Evolutionary conservation across 164 flowering plant species (phyloP).

Genomic region (Stephania yunnanensis): DNA sequence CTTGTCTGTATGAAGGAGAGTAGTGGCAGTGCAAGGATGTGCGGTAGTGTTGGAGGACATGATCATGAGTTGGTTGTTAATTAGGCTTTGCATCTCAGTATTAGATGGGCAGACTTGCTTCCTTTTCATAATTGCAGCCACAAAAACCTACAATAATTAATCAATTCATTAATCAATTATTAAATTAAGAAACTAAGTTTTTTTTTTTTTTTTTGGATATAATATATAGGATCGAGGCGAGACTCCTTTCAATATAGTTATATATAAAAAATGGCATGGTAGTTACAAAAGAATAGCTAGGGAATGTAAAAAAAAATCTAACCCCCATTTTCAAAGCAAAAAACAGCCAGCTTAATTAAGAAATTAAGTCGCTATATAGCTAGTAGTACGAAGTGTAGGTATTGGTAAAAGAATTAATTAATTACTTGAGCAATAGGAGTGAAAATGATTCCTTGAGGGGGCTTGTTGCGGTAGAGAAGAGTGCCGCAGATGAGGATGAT

Average conservation of each 20-base stretch:
- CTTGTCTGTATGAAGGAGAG: slow-evolving; percentile 19
- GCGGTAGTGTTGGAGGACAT: slow-evolving; percentile 19
- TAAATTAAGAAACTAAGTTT: no score
- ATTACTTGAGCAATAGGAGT: slow-evolving; percentile 84
- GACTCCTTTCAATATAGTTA: no score
- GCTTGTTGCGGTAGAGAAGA: slow-evolving; percentile 60
- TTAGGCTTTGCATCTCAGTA: slow-evolving; percentile 46
- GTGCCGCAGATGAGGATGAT: slow-evolving; percentile 65
- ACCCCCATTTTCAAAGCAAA: no score
- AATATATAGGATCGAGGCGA: no score
- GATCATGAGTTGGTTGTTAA: slow-evolving; percentile 17
- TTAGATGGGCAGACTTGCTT: slow-evolving; percentile 50
- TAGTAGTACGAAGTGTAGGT: no score
- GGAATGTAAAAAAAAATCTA: no score
- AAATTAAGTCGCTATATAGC: no score
- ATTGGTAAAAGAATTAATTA: no score
- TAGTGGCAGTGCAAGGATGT: not conserved
- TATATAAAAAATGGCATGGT: no score
- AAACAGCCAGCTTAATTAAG: no score
- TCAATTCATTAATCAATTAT: not conserved
- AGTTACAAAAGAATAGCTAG: no score
- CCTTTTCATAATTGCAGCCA: slow-evolving; percentile 75
- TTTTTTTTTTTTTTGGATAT: no score
- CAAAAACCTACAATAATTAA: slow-evolving; percentile 49
- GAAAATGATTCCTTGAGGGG: slow-evolving; percentile 81